phyloP scores from a whole-genome alignment of 768 basidiomycete species.

The Russula emetica region DNA sequence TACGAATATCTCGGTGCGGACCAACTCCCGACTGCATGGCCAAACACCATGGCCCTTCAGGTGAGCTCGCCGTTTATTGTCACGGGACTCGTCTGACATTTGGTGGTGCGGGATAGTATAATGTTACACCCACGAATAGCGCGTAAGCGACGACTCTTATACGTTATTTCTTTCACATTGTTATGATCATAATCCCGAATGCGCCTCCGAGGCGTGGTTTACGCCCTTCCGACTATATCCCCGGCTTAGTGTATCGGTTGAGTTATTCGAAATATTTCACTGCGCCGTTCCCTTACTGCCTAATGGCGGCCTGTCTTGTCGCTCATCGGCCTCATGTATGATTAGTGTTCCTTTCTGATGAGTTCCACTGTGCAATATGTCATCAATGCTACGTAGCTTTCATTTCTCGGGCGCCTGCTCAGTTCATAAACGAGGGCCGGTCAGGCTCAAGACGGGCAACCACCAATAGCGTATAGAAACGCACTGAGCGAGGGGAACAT shows the following conservation, averaged over 20 bases:
- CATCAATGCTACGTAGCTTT: background rate
- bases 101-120: constrained; percentile 2
- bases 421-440: background rate
- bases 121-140: background rate
- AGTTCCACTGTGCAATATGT: background rate
- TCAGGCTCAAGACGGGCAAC: too few species aligned
- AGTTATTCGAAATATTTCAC: background rate
- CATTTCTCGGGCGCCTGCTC: background rate
- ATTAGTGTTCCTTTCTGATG: background rate
- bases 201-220: background rate
- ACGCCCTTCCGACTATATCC: too few species aligned
- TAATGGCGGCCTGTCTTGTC: background rate
- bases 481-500: too few species aligned
- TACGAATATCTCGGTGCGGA: constrained; percentile 53
- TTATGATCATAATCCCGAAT: background rate
- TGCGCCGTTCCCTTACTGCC: background rate
- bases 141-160: background rate
- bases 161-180: background rate
- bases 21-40: constrained; percentile 59
- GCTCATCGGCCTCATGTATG: background rate
- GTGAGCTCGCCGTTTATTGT: constrained; percentile 33
- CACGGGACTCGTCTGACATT: background rate
- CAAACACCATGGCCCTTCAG: constrained; percentile 58
- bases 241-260: background rate
- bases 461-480: too few species aligned